phyloP scores from a whole-genome alignment of 306 rosid species.

The Cicer judaicum region DNA sequence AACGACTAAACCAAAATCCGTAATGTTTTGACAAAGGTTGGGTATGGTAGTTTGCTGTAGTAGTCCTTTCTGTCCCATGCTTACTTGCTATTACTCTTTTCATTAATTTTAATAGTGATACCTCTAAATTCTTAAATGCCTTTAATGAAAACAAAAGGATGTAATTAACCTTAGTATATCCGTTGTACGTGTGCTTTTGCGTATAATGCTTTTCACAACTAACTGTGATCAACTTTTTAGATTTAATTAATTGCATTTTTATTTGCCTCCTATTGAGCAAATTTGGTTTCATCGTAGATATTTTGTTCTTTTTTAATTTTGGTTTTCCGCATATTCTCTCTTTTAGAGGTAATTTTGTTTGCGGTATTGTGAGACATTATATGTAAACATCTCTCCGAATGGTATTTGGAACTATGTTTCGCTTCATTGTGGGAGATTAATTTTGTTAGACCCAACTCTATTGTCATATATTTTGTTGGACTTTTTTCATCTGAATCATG shows the following conservation, averaged over 20 bases:
- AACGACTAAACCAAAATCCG: slow-evolving; percentile 34
- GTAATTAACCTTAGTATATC: slow-evolving; percentile 14
- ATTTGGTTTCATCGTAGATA: no score
- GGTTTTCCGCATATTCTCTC: no score
- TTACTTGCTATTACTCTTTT: slow-evolving; percentile 4
- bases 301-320: no score
- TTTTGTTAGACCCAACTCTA: no score
- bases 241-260: not conserved
- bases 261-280: no score
- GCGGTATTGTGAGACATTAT: no score
- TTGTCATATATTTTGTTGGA: no score
- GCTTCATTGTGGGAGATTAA: no score
- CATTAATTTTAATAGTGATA: not conserved
- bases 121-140: slow-evolving; percentile 8
- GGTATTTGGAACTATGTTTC: no score
- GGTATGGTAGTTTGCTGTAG: slow-evolving; percentile 49
- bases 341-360: no score
- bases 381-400: no score
- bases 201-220: not conserved
- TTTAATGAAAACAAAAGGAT: slow-evolving; percentile 18
- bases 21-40: slow-evolving; percentile 43
- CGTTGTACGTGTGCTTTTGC: not conserved
- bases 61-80: slow-evolving; percentile 39
- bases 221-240: not conserved
- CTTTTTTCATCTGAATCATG: no score